phyloP scores from a whole-genome alignment of 441 rosid genomes.

The Jatropha podagrica region DNA sequence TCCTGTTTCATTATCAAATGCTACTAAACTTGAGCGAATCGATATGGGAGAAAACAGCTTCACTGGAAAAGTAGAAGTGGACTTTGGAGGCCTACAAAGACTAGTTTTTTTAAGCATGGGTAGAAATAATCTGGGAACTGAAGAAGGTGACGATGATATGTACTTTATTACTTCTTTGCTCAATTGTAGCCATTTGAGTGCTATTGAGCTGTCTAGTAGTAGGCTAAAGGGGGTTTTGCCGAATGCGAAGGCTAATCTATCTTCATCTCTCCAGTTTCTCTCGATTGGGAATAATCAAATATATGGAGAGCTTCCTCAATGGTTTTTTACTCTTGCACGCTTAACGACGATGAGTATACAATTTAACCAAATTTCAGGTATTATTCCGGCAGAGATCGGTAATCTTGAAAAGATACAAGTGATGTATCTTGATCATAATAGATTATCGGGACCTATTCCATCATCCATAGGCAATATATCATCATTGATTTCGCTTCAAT shows the following conservation, averaged over 20 bases:
- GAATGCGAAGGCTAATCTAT: conserved; percentile 6
- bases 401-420: background rate
- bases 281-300: background rate
- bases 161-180: conserved; percentile 9
- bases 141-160: background rate
- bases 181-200: background rate
- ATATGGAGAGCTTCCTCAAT: conserved; percentile 4
- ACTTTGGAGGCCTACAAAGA: conserved; percentile 8
- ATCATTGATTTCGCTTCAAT: background rate
- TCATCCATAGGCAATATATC: conserved; percentile 15
- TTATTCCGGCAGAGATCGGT: conserved; percentile 17
- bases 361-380: background rate
- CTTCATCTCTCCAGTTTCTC: background rate
- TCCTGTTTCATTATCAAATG: conserved; percentile 25
- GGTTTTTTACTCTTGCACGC: background rate
- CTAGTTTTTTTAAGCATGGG: background rate
- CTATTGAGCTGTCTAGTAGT: background rate
- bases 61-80: conserved; percentile 19
- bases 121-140: background rate
- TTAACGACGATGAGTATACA: background rate
- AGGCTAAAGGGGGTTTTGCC: conserved; percentile 9
- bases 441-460: conserved; percentile 6
- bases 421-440: background rate
- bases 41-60: background rate
- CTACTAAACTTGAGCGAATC: background rate